Base-by-base conservation (phyloP, 768 basidiomycete species). In the Leccinum boreale region DNA sequence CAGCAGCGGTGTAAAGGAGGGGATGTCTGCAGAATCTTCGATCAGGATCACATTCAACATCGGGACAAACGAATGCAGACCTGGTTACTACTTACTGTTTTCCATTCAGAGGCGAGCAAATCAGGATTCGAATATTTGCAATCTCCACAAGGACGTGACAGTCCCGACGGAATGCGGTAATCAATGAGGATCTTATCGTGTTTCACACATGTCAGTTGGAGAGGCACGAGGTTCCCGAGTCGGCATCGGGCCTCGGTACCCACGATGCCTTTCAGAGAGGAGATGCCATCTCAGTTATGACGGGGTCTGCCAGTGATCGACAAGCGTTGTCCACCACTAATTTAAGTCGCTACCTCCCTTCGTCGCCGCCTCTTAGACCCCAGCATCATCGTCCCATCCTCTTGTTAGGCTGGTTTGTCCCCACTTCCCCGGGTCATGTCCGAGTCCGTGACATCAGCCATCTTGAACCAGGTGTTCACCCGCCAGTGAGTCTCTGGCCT, bases 401-500 rank as follows among this genome's bases (percentile, higher is more conserved):
- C 36, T 24, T 54, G n/a, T 33, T 26, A 17, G 39, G 39, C 39
- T 42, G 39, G n/a, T 10, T 39, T 42, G 3, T 11, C n/a, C 19
- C 50, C 45, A 46, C 39, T 42, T 17, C 31, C 15, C 19, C 28
- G 29, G 50, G 31, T 28, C 53, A 66, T 66, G 62, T 50, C 65
- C 2, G 19, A 28, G 26, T 28, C 26, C 28, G 28, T 29, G 28
- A 35, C 55, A 19, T 2, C 64, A 17, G 5, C 1, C 4, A 8
- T 63, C 14, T 50, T 60, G 47, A 11, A 23, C n/a, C 63, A 54
- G 5, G 11, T 67, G 24, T 58, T 60, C 53, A 35, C 17, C 17
- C 66, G 64, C 64, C 68, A 55, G 66, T 68, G 35, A 57, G 66
- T 47, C 15, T 39, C 33, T 8, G 7, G 28, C 28, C 28, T 10